Conservation (phyloP, 257 asterid species). For the Petunia secreta region DNA sequence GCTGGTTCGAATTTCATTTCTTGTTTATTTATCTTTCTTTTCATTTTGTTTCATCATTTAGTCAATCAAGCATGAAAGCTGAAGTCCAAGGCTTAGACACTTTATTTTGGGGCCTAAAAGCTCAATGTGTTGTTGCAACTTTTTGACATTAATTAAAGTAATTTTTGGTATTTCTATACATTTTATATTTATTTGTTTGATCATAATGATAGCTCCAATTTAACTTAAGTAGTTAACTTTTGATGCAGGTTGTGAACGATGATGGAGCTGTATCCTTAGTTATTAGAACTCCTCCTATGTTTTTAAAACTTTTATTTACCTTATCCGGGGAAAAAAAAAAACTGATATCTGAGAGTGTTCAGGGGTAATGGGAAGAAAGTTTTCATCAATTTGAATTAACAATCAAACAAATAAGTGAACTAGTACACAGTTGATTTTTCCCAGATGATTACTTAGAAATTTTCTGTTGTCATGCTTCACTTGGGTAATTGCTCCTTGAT, state of each 20-base stretch:
- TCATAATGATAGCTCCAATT: conserved; percentile 4
- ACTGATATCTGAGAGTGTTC: conserved; percentile 2
- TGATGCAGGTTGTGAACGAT: conserved; percentile 81
- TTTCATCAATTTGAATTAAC: neutral
- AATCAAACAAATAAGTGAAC: neutral
- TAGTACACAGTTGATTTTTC: neutral
- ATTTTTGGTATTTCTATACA: neutral
- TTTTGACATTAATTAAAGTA: neutral
- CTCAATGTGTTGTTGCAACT: neutral
- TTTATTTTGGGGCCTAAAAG: neutral
- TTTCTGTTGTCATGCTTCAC: neutral
- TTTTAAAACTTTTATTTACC: no score
- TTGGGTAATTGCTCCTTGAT: neutral
- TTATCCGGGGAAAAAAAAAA: no score
- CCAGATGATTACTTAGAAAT: neutral
- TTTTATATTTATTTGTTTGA: neutral
- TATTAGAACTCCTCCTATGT: neutral
- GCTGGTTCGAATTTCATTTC: neutral
- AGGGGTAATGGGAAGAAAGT: neutral
- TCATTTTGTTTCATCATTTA: neutral
- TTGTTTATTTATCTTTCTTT: neutral
- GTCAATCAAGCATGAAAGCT: neutral
- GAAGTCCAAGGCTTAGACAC: neutral
- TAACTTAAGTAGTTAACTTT: conserved; percentile 7
- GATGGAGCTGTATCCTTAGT: conserved; percentile 97